These are phyloP conservation scores for Flaveria ramosissima DNA, from an alignment of 129 eudicot genomes.

Conservation along the genomic window DNA sequence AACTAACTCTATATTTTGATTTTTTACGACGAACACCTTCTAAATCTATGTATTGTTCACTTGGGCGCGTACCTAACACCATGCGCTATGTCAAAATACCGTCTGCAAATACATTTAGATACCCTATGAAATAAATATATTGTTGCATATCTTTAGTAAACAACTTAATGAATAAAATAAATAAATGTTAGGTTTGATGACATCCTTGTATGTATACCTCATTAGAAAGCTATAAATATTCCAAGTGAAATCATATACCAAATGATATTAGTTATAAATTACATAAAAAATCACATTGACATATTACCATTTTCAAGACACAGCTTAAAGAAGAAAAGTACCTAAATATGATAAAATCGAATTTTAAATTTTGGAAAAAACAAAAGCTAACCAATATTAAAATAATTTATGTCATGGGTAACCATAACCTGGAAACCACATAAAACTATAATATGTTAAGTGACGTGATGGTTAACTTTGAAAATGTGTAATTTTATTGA, in stretches of 20 bases:
- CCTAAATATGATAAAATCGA: neutral
- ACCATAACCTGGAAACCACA: neutral
- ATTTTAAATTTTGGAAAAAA: too few relatives aligned
- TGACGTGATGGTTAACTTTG: neutral
- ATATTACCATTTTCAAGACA: neutral
- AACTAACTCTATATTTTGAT: too few relatives aligned
- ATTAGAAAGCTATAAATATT: neutral
- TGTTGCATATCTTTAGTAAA: too few relatives aligned
- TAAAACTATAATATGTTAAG: neutral
- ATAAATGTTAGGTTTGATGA: neutral
- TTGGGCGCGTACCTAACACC: too few relatives aligned
- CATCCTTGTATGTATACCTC: too few relatives aligned
- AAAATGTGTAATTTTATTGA: neutral
- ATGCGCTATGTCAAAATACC: too few relatives aligned
- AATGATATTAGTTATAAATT: too few relatives aligned
- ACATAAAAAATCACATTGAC: neutral
- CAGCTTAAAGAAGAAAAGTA: neutral
- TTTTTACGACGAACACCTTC: too few relatives aligned
- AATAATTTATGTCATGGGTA: neutral
- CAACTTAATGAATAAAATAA: neutral
- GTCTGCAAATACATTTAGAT: too few relatives aligned
- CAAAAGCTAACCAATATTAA: neutral
- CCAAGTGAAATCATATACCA: neutral
- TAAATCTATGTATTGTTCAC: too few relatives aligned
- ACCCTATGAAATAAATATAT: too few relatives aligned